Evolutionary conservation across 1,284 basidiomycete genomes (phyloP), one percentile per base, ranked within the genome.

Genomic region (Cryptococcus neoformans): DNA sequence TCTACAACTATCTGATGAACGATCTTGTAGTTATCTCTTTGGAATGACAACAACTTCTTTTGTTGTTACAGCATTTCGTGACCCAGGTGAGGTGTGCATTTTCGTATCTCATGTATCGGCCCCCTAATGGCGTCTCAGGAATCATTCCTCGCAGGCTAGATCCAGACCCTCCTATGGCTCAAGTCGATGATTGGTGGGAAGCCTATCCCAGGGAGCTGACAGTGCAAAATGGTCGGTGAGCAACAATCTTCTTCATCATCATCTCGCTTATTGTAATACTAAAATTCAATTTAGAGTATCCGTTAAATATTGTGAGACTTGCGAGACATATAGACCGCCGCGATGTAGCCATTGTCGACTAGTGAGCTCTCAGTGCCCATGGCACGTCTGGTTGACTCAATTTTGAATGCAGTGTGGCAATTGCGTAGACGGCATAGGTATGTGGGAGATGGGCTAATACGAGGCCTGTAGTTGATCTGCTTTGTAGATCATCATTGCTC

Each of bases 291-390:
- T 21, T 62, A 92, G 90, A 54, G 88, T 94, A 35, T 85, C 87
- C 11, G 87, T 90, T 58, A 94, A 93, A 76, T 94, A 91, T 67
- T 96, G 93, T 74, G 84, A 87, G 46, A 95, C 92, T 12, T 96
- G 92, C 77, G 84, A 84, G 68, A 90, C 84, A 3, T 95, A 96
- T 73, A 84, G 93, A 37, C 90, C 92, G 12, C 92, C 93, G 6
- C 80, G 92, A 57, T 89, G 90, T 40, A 93, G 89, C 70, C 92
- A 96, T 76, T 96, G 92, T 74, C 89, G 92, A 72, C 84, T 95
- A 83, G 90, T 90, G 63, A 68, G 82, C 69, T 66, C 9, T 40
- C 11, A 42, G 34, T 28, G 28, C 6, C 7, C 39, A 44, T 49
- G 54, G 65, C 52, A 58, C 47, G 39, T 49, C 54, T 49, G 6